Conservation (phyloP, 345 rosid species). For the Populus pruinosa region DNA sequence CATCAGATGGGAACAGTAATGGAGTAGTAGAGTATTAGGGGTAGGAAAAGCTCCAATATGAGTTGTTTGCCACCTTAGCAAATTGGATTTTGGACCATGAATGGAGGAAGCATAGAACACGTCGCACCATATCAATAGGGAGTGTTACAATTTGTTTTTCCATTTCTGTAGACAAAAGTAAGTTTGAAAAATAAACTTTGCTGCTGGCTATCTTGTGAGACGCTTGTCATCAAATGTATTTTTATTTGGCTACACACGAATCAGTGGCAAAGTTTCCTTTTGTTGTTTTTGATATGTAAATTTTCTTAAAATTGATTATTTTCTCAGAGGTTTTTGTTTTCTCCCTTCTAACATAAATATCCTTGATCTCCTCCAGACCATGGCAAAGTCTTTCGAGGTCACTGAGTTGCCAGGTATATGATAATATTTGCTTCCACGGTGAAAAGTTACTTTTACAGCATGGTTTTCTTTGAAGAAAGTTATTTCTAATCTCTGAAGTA, state of each 20-base stretch:
- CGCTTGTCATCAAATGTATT: not conserved
- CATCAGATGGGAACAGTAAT: not conserved
- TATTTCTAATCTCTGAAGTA: not conserved
- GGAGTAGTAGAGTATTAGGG: not conserved
- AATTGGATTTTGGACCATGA: not conserved
- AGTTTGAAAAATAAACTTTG: not conserved
- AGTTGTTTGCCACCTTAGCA: not conserved
- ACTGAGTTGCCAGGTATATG: conserved; percentile 79
- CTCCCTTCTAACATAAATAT: not conserved
- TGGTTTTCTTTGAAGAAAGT: not conserved
- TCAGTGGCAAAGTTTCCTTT: not conserved
- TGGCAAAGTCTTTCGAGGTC: conserved; percentile 87
- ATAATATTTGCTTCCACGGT: not conserved
- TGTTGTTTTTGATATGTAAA: not conserved
- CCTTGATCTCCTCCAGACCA: conserved; percentile 38
- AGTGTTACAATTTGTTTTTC: not conserved
- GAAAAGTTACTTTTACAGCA: not conserved
- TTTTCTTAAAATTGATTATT: not conserved
- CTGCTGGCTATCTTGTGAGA: not conserved
- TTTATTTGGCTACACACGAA: not conserved
- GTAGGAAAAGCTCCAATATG: not conserved
- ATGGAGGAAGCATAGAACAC: not conserved
- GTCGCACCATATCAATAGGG: not conserved
- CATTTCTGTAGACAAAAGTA: not conserved
- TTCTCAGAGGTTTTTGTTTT: not conserved